Evolutionary conservation across 2,329 filamentous ascomycete species (phyloP), one percentile per base, ranked within the genome.

Genomic region (Hymenoscyphus albidus): DNA sequence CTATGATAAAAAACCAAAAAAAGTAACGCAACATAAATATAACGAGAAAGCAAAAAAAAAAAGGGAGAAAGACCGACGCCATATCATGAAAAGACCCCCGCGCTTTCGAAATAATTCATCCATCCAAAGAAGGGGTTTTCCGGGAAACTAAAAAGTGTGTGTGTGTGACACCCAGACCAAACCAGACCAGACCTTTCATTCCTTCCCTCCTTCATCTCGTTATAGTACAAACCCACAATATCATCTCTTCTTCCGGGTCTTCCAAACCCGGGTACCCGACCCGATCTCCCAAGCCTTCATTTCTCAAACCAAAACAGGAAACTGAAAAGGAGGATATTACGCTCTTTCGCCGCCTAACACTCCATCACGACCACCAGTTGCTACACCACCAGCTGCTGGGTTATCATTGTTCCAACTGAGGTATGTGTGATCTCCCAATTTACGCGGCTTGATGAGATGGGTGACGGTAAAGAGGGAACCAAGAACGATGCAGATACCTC

Each of bases 371-470:
- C 88, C 86, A 56, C 79, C 80, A 1, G 80, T 80, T 31, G 80
- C 76, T 18, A 82, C 82, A 65, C 42, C 42, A 18, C 18, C n/a
- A 27, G 48, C 22, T 13, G 48, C 10, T 22, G 18, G 18, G 66
- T 85, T 80, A 57, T 90, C 88, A 67, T 87, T 89, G 77, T 98
- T 97, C 95, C 95, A 99, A 31, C 92, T 95, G 59, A 99, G 84
- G 77, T 99, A 98, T 9, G 93, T 97, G 78, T 98, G 95, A 77
- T 99, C 95, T 67, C 95, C 95, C 54, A 99, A 85, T 90, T 98
- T 99, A 74, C 95, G 94, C 67, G 95, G 95, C 76, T 91, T 93
- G 78, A 99, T 88, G 69, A 98, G 83, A 79, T 98, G 93, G 0
- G 92, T 93, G 67, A 92, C 84, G 40, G 94, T 93, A 79, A 99